phyloP scores from a whole-genome alignment of 352 stramenopile species.

The Phytopythium cucurbitacearum region DNA sequence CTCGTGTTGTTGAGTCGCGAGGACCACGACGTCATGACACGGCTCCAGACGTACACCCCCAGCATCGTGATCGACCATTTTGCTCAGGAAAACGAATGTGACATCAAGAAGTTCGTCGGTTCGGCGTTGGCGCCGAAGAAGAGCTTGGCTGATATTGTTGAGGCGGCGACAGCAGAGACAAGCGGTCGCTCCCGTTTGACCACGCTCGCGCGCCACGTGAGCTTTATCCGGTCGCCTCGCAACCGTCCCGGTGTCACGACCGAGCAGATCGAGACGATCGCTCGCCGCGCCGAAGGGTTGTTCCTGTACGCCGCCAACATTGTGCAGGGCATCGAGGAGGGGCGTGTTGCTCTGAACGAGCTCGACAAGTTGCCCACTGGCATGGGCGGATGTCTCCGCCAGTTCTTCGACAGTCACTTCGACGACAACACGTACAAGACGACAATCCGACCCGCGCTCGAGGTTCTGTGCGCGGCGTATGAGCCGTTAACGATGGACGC shows the following conservation, averaged over 20 bases:
- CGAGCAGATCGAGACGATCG: conserved; percentile 46
- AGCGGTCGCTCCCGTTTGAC: conserved; percentile 9
- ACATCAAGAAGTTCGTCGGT: conserved; percentile 23
- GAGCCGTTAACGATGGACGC: conserved; percentile 45
- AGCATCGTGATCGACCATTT: conserved; percentile 43
- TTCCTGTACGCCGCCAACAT: conserved; percentile 80
- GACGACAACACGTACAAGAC: conserved; percentile 39
- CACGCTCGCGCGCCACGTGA: too few species aligned
- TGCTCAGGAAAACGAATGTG: conserved; percentile 37
- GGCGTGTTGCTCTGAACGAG: conserved; percentile 39
- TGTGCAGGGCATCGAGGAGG: conserved; percentile 54
- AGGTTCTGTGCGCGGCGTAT: conserved; percentile 65
- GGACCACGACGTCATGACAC: conserved; percentile 47
- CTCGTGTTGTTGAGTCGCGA: conserved; percentile 64
- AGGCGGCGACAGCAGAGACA: not conserved
- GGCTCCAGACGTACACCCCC: conserved; percentile 48
- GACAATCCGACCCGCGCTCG: conserved; percentile 56
- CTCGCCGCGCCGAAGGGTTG: conserved; percentile 50
- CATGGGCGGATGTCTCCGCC: conserved; percentile 60
- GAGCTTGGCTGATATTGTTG: not conserved
- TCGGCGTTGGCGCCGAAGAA: not conserved
- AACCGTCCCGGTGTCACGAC: not conserved
- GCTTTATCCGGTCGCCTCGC: too few species aligned
- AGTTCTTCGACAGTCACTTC: conserved; percentile 75
- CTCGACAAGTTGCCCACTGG: conserved; percentile 52